Conservation (phyloP, 2,329 filamentous ascomycete species). For the Aspergillus udagawae region DNA sequence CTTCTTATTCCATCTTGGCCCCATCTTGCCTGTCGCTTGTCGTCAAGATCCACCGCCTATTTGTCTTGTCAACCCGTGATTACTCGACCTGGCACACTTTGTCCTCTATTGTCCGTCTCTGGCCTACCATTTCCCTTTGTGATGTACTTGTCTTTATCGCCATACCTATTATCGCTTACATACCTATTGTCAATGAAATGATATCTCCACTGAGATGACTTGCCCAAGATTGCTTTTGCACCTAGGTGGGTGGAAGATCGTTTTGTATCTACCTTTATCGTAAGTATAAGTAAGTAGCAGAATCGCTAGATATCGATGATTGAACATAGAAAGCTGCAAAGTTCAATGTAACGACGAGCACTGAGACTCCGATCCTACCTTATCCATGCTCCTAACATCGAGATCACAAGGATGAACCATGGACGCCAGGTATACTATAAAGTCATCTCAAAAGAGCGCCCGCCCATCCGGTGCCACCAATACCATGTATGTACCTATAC, state of each 20-base stretch:
- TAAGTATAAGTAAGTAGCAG: background rate
- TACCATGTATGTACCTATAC: background rate
- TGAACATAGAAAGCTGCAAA: background rate
- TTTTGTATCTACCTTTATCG: background rate
- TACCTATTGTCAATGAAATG: background rate
- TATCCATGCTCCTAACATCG: background rate
- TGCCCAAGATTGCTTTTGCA: background rate
- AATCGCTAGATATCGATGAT: background rate
- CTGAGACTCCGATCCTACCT: background rate
- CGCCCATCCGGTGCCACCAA: background rate
- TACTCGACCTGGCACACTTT: background rate
- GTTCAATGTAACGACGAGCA: background rate
- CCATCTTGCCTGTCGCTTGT: background rate
- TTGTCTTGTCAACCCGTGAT: background rate
- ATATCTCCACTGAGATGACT: background rate
- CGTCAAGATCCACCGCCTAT: background rate
- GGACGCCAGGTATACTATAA: background rate
- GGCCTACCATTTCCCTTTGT: background rate
- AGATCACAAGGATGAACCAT: background rate
- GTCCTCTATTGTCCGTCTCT: constrained; percentile 1
- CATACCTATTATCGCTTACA: background rate
- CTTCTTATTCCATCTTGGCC: background rate
- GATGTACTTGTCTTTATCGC: background rate
- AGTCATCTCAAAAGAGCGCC: background rate
- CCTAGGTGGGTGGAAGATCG: background rate